These are phyloP conservation scores for Didymella pomorum DNA, from an alignment of 2,329 filamentous ascomycete species.

Conservation along the genomic window DNA sequence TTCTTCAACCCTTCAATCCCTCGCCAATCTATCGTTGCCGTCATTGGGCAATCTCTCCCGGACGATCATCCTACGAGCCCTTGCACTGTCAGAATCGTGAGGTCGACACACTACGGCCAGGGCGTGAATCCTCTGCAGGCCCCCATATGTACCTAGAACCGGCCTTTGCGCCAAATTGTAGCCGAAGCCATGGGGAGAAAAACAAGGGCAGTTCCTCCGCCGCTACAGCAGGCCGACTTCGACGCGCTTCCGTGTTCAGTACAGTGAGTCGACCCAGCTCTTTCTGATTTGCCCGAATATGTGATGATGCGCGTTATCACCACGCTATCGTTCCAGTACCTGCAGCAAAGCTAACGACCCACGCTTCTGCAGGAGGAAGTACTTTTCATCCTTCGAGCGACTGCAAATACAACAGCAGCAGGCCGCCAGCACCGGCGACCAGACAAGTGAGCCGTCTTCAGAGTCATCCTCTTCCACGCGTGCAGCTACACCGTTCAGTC, in stretches of 20 bases:
- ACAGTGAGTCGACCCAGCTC: slow-evolving; percentile 49
- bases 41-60: slow-evolving; percentile 22
- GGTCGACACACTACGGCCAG: slow-evolving; percentile 26
- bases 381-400: slow-evolving; percentile 76
- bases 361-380: slow-evolving; percentile 61
- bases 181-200: slow-evolving; percentile 42
- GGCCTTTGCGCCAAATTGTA: slow-evolving; percentile 22
- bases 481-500: slow-evolving; percentile 23
- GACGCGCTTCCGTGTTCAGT: slow-evolving; percentile 54
- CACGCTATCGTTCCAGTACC: slow-evolving; percentile 31
- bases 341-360: slow-evolving; percentile 34
- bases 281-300: slow-evolving; percentile 26
- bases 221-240: slow-evolving; percentile 51
- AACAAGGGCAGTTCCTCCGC: slow-evolving; percentile 31
- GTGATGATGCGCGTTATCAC: slow-evolving; percentile 35
- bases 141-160: slow-evolving; percentile 22
- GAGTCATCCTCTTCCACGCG: slow-evolving; percentile 32
- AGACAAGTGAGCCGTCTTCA: slow-evolving; percentile 27
- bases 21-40: slow-evolving; percentile 9
- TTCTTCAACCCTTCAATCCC: slow-evolving; percentile 16
- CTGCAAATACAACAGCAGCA: slow-evolving; percentile 69
- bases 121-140: slow-evolving; percentile 21
- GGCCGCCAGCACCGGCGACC: slow-evolving; percentile 38
- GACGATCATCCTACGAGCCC: slow-evolving; percentile 18
- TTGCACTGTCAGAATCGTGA: slow-evolving; percentile 16